Evolutionary conservation across 1,284 basidiomycete species (phyloP), one percentile per base, ranked within the genome.

Genomic region (Waitea zeae): DNA sequence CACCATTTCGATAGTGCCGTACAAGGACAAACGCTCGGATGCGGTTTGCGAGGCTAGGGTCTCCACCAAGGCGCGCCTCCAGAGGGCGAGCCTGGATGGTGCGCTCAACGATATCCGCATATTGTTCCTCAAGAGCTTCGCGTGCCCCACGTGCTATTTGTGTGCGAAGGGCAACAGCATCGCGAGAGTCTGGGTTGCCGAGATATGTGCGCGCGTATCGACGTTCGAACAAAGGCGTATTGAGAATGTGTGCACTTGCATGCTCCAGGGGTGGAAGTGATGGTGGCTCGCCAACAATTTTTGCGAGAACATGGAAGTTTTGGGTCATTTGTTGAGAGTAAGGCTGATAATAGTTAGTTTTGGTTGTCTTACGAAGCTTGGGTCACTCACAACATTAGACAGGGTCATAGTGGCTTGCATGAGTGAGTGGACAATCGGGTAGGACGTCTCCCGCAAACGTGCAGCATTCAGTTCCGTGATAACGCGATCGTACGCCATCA

Each of bases 401-500:
- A 70, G 49, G 14, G 66, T 56, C 11, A 66, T 52, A 4, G 78
- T 70, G 3, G 75, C 78, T 40, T 75, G 64, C 34, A 70, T 65
- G 29, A 87, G 60, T 1, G 71, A 57, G 42, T 83, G 77, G 4
- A 87, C 56, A 37, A 88, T 62, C 2, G 80, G 81, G 49, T 69
- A 87, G 0, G 81, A 78, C 5, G 64, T 72, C 4, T 71, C 77
- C 12, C 75, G 67, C 12, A 79, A 59, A 31, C 86, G 62, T 5
- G 82, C 68, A 32, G 69, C 58, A 51, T 87, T 90, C 32, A 89
- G 56, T 20, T 81, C 71, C 12, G 67, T 57, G 29, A 93, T 62
- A 20, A 84, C 75, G 37, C 72, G 71, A 54, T 88, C 83, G 51
- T 93, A 96, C n/a, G 74, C 76, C 72, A 92, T 84, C 87, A 93